phyloP scores from a whole-genome alignment of 257 asterid species.

The Solanum dulcamara region DNA sequence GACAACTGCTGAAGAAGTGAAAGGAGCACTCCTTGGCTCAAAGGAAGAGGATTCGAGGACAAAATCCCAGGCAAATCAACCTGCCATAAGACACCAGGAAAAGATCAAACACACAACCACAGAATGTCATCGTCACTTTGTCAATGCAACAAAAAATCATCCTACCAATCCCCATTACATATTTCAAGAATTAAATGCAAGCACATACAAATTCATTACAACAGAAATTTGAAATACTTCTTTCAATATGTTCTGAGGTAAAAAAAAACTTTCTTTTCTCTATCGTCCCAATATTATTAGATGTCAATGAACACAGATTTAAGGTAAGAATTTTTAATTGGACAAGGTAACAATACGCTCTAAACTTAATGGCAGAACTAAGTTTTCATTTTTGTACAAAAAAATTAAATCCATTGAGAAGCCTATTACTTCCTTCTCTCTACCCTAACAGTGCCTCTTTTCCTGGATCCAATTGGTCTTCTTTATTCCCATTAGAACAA shows the following conservation, averaged over 20 bases:
- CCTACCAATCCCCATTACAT: not conserved
- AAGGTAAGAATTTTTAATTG: not conserved
- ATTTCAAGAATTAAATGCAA: not conserved
- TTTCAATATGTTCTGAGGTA: not conserved
- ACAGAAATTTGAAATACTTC: not conserved
- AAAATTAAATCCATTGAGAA: not conserved
- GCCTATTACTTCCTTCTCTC: not conserved
- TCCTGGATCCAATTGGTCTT: not conserved
- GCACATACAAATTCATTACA: not conserved
- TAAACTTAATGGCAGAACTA: not conserved
- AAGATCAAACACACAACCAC: not conserved
- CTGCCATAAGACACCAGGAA: conserved; percentile 21
- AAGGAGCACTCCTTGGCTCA: conserved; percentile 95
- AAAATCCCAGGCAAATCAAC: conserved; percentile 62
- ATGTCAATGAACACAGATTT: not conserved
- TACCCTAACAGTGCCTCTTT: not conserved
- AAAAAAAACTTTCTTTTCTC: not conserved
- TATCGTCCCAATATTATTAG: not conserved
- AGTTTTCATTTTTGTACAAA: not conserved
- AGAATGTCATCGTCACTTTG: not conserved
- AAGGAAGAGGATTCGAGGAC: conserved; percentile 61
- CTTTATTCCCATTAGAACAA: not conserved
- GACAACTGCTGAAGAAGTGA: conserved; percentile 88
- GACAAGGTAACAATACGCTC: not conserved
- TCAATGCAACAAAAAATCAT: not conserved